Evolutionary conservation across 1,284 basidiomycete genomes (phyloP), one percentile per base, ranked within the genome.

Genomic region (Ustilago cynodontis): DNA sequence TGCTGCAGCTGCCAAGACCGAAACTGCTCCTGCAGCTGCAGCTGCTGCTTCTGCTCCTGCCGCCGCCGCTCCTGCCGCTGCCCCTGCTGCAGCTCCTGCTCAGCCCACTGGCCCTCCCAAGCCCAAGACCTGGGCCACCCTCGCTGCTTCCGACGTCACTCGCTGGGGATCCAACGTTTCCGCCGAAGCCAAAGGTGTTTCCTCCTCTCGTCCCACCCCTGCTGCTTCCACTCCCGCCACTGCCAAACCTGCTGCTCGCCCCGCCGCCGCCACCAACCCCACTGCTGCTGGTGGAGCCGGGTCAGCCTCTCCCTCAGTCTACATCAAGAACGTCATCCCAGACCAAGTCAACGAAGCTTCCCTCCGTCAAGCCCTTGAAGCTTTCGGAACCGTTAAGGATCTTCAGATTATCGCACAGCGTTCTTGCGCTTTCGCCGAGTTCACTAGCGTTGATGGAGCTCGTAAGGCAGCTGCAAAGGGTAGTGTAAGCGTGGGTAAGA

Each of bases 391-490:
- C 3, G 89, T 97, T 84, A 93, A 93, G 87, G 93, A 95, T 56
- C 87, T 94, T 54, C 94, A 98, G 87, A 92, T 98, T 79, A 92
- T 97, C 56, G 92, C 93, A 74, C 85, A 83, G 85, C 96, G 94
- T 87, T 94, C 93, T 0, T 98, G 95, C 85, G 96, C 95, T 1
- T 98, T 98, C 89, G 89, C 95, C 82, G 95, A 98, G 86, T 99
- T 96, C 87, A 87, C 86, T 39, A 88, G 88, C 9, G 87, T 95
- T 71, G 94, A 97, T 3, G 88, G 90, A 28, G 96, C 96, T 16
- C 90, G 91, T 78, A 91, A 91, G 65, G 96, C 96, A 2, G 95
- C 98, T 80, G 87, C 90, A 26, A 93, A 95, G 82, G 94, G 94
- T 63, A 94, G 93, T n/a, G 89, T 98, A 67, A 90, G 90, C 82